These are phyloP conservation scores for Globisporangium lucens DNA, from an alignment of 352 stramenopile genomes.

Conservation along the genomic window DNA sequence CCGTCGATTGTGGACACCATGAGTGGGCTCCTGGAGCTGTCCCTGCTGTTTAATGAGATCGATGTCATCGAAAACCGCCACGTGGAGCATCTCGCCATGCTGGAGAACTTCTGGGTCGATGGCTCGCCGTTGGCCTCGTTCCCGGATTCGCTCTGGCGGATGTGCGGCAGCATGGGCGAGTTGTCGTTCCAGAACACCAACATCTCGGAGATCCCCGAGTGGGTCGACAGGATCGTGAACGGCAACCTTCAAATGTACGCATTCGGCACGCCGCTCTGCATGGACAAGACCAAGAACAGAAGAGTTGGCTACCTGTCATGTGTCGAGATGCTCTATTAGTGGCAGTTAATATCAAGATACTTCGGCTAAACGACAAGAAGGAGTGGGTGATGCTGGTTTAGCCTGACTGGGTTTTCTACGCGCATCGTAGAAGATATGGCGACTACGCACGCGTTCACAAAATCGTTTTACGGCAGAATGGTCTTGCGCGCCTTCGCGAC, in stretches of 20 bases:
- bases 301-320: background rate
- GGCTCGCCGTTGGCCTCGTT: background rate
- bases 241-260: conserved; percentile 8
- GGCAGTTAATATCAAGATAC: too few species aligned
- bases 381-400: too few species aligned
- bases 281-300: background rate
- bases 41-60: background rate
- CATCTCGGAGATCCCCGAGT: background rate
- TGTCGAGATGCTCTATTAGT: background rate
- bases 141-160: background rate
- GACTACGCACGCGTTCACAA: background rate
- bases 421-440: too few species aligned
- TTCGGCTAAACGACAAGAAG: too few species aligned
- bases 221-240: background rate
- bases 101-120: conserved; percentile 6
- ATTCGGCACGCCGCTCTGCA: conserved; percentile 1
- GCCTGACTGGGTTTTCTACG: too few species aligned
- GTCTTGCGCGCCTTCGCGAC: conserved; percentile 58
- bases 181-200: conserved; percentile 5
- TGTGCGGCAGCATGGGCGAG: background rate
- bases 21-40: background rate
- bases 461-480: conserved; percentile 35
- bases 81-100: background rate
- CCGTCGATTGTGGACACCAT: background rate
- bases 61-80: background rate